These are phyloP conservation scores for Plantago lanceolata DNA, from an alignment of 305 asterid species.

Conservation along the genomic window DNA sequence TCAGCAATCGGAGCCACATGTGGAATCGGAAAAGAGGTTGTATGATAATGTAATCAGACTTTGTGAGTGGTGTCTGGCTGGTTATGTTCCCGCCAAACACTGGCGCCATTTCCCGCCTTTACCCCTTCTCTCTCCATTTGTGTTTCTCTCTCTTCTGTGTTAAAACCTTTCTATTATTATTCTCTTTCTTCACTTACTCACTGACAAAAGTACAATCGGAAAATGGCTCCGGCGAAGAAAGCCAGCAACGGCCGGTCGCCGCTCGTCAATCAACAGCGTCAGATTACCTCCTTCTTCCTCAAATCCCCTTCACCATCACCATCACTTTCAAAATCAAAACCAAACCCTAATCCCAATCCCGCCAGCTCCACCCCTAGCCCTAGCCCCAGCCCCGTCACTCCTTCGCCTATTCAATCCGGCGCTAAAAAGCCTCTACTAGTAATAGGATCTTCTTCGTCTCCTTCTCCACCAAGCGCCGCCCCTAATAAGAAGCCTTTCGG, in stretches of 20 bases:
- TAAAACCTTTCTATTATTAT: not conserved
- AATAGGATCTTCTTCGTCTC: slow-evolving; percentile 33
- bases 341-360: slow-evolving; percentile 37
- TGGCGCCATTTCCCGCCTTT: not conserved
- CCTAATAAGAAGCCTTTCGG: slow-evolving; percentile 36
- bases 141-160: not conserved
- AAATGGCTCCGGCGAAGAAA: slow-evolving; percentile 54
- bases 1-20: too few relatives aligned
- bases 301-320: slow-evolving; percentile 45
- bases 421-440: slow-evolving; percentile 50
- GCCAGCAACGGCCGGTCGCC: slow-evolving; percentile 87
- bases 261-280: slow-evolving; percentile 73
- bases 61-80: not conserved
- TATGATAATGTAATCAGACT: not conserved
- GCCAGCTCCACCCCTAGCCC: slow-evolving; percentile 15
- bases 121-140: not conserved
- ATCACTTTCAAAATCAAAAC: slow-evolving; percentile 34
- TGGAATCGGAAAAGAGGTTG: not conserved
- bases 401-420: slow-evolving; percentile 43
- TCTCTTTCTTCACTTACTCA: not conserved
- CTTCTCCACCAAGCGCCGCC: not conserved
- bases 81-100: not conserved
- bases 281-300: slow-evolving; percentile 72
- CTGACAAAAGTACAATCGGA: not conserved
- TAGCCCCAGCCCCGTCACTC: slow-evolving; percentile 43